Evolutionary conservation across 805 yeast genomes (phyloP), one percentile per base, ranked within the genome.

Genomic region (Barnettozyma botsteinii): DNA sequence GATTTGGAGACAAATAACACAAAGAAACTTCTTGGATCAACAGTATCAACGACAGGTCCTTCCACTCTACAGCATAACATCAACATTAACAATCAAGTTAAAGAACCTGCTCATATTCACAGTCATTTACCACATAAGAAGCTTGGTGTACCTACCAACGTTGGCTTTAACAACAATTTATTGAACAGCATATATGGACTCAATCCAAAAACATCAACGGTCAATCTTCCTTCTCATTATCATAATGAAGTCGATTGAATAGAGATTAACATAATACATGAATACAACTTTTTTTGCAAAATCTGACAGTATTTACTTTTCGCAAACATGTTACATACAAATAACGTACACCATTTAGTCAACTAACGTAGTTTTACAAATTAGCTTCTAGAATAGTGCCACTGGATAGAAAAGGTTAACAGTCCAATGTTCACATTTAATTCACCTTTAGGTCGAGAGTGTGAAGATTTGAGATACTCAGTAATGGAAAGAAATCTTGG

Each of bases 141-240:
- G 24, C 52, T 4, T 43, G 53, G 24, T 43, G 34, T 43, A n/a
- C 39, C 27, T 18, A 37, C 46, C 1, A 47, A 43, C 20, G 38
- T 54, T 25, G 60, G 60, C 1, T 55, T 55, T 32, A 40, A 40
- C 7, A 51, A 45, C 28, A 38, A 32, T 17, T 31, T 55, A 21
- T 34, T 55, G 37, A 55, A 55, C 31, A 53, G 47, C 36, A 42
- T 55, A 9, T 55, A 55, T 35, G 60, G 60, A 4, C 31, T 55
- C 4, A 53, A 47, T 34, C 53, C 53, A 13, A 80, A 81, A 21
- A n/a, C n/a, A n/a, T n/a, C n/a, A n/a, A n/a, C n/a, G 35, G 31
- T 10, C 21, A 13, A 17, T n/a, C 35, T 20, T 22, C 47, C 43
- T n/a, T 40, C 45, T 12, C 45, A 47, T 24, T 28, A 49, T 15